These are phyloP conservation scores for Yarrowia galli DNA, from an alignment of 1,139 yeast species.

Conservation along the genomic window DNA sequence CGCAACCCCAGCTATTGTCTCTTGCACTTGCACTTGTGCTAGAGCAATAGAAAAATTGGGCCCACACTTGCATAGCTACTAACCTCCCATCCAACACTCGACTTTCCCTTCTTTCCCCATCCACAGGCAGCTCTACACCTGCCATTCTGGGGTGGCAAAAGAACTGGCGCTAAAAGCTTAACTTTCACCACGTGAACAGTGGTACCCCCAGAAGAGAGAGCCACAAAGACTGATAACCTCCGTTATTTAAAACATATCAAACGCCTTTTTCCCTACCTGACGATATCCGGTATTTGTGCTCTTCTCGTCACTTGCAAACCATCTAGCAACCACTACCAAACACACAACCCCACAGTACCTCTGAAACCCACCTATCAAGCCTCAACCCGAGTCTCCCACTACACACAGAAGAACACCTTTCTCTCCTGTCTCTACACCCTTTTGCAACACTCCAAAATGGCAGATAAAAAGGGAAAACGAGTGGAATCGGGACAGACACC, in stretches of 20 bases:
- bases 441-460: not conserved
- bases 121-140: conserved; percentile 9
- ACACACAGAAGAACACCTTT: not conserved
- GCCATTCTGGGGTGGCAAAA: conserved; percentile 38
- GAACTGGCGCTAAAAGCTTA: conserved; percentile 35
- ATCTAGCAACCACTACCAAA: not conserved
- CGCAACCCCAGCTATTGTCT: not conserved
- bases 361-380: conserved; percentile 3
- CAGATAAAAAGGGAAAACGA: conserved; percentile 25
- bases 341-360: too few species aligned
- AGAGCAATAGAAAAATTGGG: not conserved
- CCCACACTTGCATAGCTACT: not conserved
- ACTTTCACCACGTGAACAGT: conserved; percentile 36
- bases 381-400: not conserved
- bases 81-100: not conserved
- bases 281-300: not conserved
- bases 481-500: conserved; percentile 10
- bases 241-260: not conserved
- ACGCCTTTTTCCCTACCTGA: not conserved
- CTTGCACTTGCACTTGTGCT: not conserved
- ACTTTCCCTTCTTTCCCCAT: not conserved
- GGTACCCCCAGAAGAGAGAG: not conserved
- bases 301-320: not conserved
- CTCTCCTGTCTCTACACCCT: not conserved
- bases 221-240: conserved; percentile 34